Conservation (phyloP, 495 filamentous ascomycete species). For the Penicillium tannophilum region DNA sequence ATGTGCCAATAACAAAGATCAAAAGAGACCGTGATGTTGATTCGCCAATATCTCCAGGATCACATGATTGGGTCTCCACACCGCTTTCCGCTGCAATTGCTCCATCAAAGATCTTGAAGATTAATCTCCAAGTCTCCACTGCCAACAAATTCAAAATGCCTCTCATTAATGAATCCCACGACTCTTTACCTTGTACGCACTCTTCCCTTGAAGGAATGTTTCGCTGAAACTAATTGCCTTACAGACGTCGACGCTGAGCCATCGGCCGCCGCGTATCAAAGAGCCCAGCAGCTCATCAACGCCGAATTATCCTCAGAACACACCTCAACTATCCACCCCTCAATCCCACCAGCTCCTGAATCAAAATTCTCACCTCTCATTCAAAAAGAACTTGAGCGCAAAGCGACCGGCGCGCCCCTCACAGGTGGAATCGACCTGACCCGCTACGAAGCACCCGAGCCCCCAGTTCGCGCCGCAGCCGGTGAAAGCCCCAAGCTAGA, state of each 20-base stretch:
- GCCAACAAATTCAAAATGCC: slow-evolving; percentile 52
- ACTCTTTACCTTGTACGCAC: slow-evolving; percentile 78
- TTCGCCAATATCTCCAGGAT: background rate
- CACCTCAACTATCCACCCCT: slow-evolving; percentile 38
- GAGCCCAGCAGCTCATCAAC: slow-evolving; percentile 65
- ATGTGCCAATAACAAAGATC: no score
- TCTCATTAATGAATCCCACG: slow-evolving; percentile 70
- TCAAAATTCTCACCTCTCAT: slow-evolving; percentile 62
- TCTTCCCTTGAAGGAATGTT: background rate
- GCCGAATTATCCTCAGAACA: slow-evolving; percentile 59
- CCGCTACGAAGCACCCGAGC: slow-evolving; percentile 75
- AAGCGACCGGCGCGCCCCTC: slow-evolving; percentile 55
- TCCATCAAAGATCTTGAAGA: background rate
- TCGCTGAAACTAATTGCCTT: slow-evolving; percentile 20
- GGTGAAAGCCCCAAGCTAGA: slow-evolving; percentile 35
- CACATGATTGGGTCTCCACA: slow-evolving; percentile 7
- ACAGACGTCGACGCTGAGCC: slow-evolving; percentile 73
- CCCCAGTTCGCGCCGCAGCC: slow-evolving; percentile 36
- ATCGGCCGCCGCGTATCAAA: slow-evolving; percentile 56
- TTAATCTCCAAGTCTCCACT: background rate
- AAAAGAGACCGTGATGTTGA: background rate
- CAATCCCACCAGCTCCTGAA: slow-evolving; percentile 39
- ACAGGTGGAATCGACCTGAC: slow-evolving; percentile 69
- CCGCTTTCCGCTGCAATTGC: slow-evolving; percentile 5
- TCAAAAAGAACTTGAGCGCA: slow-evolving; percentile 61